phyloP scores from a whole-genome alignment of 768 basidiomycete species.

The Collybia sordida region DNA sequence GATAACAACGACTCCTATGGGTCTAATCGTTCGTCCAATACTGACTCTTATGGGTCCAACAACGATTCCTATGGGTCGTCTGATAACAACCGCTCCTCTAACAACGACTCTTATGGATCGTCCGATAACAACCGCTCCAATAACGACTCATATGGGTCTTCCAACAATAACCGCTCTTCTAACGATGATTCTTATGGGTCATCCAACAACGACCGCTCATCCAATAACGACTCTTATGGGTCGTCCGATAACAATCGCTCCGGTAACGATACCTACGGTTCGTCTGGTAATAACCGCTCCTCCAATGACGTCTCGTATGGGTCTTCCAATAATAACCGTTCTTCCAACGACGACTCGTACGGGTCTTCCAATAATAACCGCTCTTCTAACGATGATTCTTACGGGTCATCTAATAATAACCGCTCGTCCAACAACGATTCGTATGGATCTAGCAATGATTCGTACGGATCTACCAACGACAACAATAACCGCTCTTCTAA shows the following conservation, averaged over 20 bases:
- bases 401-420: conserved; percentile 15
- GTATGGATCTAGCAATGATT: conserved; percentile 14
- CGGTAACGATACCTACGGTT: conserved; percentile 23
- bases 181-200: conserved; percentile 23
- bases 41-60: conserved; percentile 3
- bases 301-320: conserved; percentile 23
- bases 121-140: conserved; percentile 14
- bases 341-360: conserved; percentile 21
- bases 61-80: conserved; percentile 9
- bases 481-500: conserved; percentile 17
- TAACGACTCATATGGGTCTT: conserved; percentile 25
- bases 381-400: conserved; percentile 15
- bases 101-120: conserved; percentile 13
- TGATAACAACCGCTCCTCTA: conserved; percentile 25
- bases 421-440: conserved; percentile 19
- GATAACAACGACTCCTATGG: conserved; percentile 19
- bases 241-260: conserved; percentile 13
- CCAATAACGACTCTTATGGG: conserved; percentile 9
- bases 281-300: conserved; percentile 22
- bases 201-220: conserved; percentile 5
- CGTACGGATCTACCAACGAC: conserved; percentile 10
- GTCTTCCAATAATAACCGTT: conserved; percentile 11
- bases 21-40: conserved; percentile 11
- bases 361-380: conserved; percentile 18
- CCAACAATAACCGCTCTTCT: conserved; percentile 23